phyloP scores from a whole-genome alignment of 2,329 filamentous ascomycete species.

The Sodiomyces alkalinus region DNA sequence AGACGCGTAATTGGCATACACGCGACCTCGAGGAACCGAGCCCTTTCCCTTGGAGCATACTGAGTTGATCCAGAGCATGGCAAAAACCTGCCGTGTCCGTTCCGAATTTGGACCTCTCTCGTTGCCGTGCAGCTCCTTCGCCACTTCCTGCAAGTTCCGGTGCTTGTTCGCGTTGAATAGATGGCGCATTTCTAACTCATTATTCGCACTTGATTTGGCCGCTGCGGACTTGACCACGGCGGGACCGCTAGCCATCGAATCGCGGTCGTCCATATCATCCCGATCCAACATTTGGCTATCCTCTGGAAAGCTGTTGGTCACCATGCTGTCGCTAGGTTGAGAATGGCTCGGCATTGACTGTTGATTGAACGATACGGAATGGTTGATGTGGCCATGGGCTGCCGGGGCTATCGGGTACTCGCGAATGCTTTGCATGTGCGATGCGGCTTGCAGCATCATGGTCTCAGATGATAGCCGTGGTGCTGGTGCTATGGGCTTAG shows the following conservation, averaged over 20 bases:
- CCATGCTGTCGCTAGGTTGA: conserved; percentile 38
- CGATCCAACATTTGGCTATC: conserved; percentile 46
- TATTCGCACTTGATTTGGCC: conserved; percentile 57
- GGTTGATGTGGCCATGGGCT: conserved; percentile 16
- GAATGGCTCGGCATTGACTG: conserved; percentile 29
- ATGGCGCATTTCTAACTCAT: conserved; percentile 67
- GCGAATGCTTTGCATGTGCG: conserved; percentile 36
- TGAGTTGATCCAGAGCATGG: conserved; percentile 72
- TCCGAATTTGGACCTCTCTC: conserved; percentile 71
- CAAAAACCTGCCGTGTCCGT: conserved; percentile 71
- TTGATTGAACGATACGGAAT: conserved; percentile 17
- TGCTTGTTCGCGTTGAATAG: conserved; percentile 55
- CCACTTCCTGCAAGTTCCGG: conserved; percentile 55
- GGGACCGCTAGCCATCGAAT: conserved; percentile 32
- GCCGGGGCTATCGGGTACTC: conserved; percentile 34
- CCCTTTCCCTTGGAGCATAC: conserved; percentile 62
- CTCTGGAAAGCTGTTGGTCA: conserved; percentile 39
- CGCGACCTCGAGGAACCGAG: conserved; percentile 80
- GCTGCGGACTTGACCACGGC: conserved; percentile 33
- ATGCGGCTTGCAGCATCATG: conserved; percentile 38
- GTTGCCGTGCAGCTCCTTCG: conserved; percentile 60
- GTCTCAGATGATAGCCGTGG: conserved; percentile 41
- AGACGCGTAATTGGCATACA: conserved; percentile 91
- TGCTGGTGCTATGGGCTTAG: conserved; percentile 25
- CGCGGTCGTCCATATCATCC: conserved; percentile 42